Evolutionary conservation across 2,329 filamentous ascomycete species (phyloP).

Genomic region (Penicillium sp.): DNA sequence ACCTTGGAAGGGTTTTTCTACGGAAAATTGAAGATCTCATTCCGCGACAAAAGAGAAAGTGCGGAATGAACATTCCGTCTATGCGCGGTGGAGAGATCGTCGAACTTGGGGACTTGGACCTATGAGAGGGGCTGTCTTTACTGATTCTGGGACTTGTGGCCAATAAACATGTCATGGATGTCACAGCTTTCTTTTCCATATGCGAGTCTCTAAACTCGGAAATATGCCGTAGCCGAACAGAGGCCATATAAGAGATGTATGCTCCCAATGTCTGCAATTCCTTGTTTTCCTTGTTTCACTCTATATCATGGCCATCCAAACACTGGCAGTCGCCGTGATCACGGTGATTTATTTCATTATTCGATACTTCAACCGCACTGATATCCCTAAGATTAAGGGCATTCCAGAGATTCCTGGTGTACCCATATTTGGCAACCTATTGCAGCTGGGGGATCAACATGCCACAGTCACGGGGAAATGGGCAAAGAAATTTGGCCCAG

Average conservation of each 20-base stretch:
- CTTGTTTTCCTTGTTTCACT: background rate
- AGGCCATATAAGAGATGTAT: slow-evolving; percentile 16
- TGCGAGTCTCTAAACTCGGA: background rate
- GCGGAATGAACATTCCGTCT: slow-evolving; percentile 10
- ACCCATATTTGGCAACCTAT: slow-evolving; percentile 61
- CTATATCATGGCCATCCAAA: slow-evolving; percentile 30
- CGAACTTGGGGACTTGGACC: background rate
- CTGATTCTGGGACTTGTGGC: background rate
- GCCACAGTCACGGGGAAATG: slow-evolving; percentile 55
- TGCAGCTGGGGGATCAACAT: slow-evolving; percentile 59
- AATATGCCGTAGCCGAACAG: slow-evolving; percentile 4
- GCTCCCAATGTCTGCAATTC: background rate
- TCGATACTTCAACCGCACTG: slow-evolving; percentile 50
- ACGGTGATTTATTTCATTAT: slow-evolving; percentile 41
- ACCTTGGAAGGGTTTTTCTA: too few relatives aligned
- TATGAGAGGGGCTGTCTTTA: background rate
- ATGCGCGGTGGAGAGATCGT: background rate
- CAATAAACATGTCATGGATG: too few relatives aligned
- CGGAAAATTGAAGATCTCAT: background rate
- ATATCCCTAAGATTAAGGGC: slow-evolving; percentile 59
- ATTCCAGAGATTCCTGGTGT: slow-evolving; percentile 61
- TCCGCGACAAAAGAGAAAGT: slow-evolving; percentile 14
- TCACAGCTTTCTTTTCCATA: background rate
- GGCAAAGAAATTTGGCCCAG: slow-evolving; percentile 60
- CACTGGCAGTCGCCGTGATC: slow-evolving; percentile 32